Evolutionary conservation across 1,284 basidiomycete species (phyloP), one percentile per base, ranked within the genome.

Genomic region (Cryptococcus sp.): DNA sequence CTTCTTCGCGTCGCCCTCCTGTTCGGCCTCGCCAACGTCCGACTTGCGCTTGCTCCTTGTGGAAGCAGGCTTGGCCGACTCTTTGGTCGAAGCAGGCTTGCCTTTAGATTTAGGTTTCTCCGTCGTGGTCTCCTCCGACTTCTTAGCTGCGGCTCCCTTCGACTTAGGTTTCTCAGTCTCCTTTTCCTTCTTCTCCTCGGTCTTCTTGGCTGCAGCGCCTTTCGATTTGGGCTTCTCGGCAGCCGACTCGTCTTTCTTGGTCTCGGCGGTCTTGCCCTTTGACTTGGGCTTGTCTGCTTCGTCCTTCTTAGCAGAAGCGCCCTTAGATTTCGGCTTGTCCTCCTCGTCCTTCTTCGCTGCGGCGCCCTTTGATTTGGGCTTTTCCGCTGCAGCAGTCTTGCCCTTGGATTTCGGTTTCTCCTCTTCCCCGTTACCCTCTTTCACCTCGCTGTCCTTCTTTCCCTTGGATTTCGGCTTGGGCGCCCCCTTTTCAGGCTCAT

Each of bases 401-500:
- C 19, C 37, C 29, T 26, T 49, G 23, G 45, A 46, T 37, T 65
- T 57, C 6, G 52, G 48, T 29, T 54, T 43, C 26, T 62, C 54
- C 15, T 62, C 50, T 47, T 39, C 29, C 34, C 54, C 38, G 29
- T 46, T 25, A 19, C 25, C 48, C n/a, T 62, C 54, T 41, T 63
- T 65, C n/a, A 55, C 55, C 50, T 68, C 64, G 41, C 40, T 54
- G 1, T 50, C 52, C 59, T 69, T 68, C 52, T 69, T 68, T 26
- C 48, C 40, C 56, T 71, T 73, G 39, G 72, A 67, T 46, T 79
- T 80, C 49, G 73, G 74, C 52, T 75, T 57, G 5, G 79, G 79
- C 6, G 63, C 64, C 5, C 78, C 78, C 47, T 76, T 78, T 61
- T 76, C 69, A 6, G 78, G 73, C 60, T 78, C 67, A 61, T 80